Conservation (phyloP, 371 early-diverging fungal species). For the Polyrhizophydium stewartii region DNA sequence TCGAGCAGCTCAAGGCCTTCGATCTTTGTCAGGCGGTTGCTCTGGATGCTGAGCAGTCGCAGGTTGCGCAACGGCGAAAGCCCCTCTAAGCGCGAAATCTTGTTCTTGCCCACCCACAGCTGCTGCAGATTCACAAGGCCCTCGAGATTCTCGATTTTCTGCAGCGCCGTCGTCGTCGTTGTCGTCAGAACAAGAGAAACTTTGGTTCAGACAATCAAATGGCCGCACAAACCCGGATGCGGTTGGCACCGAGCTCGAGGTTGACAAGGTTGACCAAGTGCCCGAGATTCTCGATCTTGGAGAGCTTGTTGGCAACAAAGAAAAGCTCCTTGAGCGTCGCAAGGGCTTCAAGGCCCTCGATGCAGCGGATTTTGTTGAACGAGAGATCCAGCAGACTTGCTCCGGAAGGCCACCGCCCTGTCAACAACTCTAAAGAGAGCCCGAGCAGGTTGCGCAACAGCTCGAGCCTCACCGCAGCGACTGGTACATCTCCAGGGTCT, state of each 20-base stretch:
- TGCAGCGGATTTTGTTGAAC: conserved; percentile 55
- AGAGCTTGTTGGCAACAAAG: conserved; percentile 49
- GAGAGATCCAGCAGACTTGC: conserved; percentile 79
- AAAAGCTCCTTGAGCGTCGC: conserved; percentile 36
- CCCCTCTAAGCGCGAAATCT: conserved; percentile 75
- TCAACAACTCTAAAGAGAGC: background rate
- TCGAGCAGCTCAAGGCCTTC: conserved; percentile 60
- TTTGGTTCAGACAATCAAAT: conserved; percentile 7
- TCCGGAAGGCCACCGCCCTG: background rate
- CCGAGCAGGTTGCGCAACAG: background rate
- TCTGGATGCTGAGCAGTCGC: conserved; percentile 15
- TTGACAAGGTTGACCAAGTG: conserved; percentile 63
- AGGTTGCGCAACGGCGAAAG: conserved; percentile 20
- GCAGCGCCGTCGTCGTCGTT: background rate
- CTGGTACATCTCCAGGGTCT: conserved; percentile 29
- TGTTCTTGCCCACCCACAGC: conserved; percentile 97
- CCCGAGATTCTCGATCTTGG: conserved; percentile 61
- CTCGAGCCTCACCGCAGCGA: background rate
- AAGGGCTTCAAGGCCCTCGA: conserved; percentile 36
- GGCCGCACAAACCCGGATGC: conserved; percentile 63
- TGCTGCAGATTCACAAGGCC: conserved; percentile 71
- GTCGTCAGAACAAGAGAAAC: background rate
- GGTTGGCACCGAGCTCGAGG: conserved; percentile 92
- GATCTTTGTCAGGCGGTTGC: conserved; percentile 82
- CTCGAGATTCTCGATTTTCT: conserved; percentile 81